A percentile compares a stretch with the other conserved stretches of the same genome.
These are phyloP conservation scores for Yamadazyma epiphylla DNA, from an alignment of 1,139 yeast genomes.

Conservation along the genomic window DNA sequence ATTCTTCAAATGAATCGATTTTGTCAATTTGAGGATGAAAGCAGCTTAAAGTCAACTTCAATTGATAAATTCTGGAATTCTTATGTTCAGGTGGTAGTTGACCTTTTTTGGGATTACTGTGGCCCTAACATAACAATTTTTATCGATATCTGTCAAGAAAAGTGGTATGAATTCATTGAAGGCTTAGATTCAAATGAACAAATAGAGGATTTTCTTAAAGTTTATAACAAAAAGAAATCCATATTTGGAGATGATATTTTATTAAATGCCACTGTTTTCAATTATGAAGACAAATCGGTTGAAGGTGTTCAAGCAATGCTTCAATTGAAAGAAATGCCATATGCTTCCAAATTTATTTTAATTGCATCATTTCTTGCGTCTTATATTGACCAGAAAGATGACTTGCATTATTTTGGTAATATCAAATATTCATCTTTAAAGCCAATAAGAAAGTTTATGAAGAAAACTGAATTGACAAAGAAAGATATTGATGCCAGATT, in stretches of 20 bases:
- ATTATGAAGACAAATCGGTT: conserved; percentile 20
- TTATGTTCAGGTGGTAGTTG: conserved; percentile 49
- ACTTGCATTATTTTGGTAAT: conserved; percentile 57
- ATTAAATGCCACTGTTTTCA: conserved; percentile 27
- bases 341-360: conserved; percentile 55
- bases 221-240: conserved; percentile 41
- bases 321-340: conserved; percentile 40
- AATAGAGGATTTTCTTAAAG: conserved; percentile 39
- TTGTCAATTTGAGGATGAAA: conserved; percentile 21
- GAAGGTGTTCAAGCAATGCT: conserved; percentile 18
- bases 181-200: conserved; percentile 33
- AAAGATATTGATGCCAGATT: conserved; percentile 50
- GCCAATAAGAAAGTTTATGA: conserved; percentile 25
- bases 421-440: conserved; percentile 46
- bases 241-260: conserved; percentile 42
- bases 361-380: conserved; percentile 73
- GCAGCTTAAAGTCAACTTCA: conserved; percentile 3
- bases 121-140: conserved; percentile 50
- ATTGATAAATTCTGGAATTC: conserved; percentile 45
- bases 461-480: conserved; percentile 36
- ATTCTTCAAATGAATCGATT: conserved; percentile 30
- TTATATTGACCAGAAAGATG: conserved; percentile 56
- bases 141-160: conserved; percentile 33
- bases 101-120: conserved; percentile 47
- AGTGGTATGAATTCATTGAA: conserved; percentile 52